Conservation (phyloP, 805 yeast species). For the Kuraishia hungarica region DNA sequence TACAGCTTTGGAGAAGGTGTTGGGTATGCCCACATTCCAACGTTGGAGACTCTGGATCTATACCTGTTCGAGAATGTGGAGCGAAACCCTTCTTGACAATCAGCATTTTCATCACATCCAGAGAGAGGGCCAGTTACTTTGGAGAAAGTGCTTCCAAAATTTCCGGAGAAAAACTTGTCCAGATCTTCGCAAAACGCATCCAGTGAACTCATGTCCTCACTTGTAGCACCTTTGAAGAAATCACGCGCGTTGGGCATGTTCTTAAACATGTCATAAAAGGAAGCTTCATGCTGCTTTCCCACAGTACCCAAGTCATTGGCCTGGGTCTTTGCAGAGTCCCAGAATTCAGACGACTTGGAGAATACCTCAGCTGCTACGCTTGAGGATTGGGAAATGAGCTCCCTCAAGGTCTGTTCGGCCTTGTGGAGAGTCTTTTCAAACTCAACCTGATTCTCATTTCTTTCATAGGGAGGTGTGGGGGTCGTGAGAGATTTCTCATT, state of each 20-base stretch:
- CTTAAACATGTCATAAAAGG: background rate
- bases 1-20: conserved; percentile 53
- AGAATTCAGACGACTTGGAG: background rate
- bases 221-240: background rate
- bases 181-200: conserved; percentile 1
- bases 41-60: conserved; percentile 12
- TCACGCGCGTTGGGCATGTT: background rate
- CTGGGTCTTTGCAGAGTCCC: background rate
- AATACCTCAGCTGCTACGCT: background rate
- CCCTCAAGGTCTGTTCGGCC: conserved; percentile 2
- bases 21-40: conserved; percentile 44
- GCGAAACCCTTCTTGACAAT: background rate
- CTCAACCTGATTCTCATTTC: conserved; percentile 1
- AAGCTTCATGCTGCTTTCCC: background rate
- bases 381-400: background rate
- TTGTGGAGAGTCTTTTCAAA: conserved; percentile 1
- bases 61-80: background rate
- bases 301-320: background rate
- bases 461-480: background rate
- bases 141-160: background rate
- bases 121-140: background rate
- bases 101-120: background rate
- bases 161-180: background rate
- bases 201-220: background rate
- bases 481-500: no score